Percentiles rank a stretch among this genome's conserved stretches.
phyloP scores from a whole-genome alignment of 202 grass and related monocot species.

The Alloteropsis angusta region DNA sequence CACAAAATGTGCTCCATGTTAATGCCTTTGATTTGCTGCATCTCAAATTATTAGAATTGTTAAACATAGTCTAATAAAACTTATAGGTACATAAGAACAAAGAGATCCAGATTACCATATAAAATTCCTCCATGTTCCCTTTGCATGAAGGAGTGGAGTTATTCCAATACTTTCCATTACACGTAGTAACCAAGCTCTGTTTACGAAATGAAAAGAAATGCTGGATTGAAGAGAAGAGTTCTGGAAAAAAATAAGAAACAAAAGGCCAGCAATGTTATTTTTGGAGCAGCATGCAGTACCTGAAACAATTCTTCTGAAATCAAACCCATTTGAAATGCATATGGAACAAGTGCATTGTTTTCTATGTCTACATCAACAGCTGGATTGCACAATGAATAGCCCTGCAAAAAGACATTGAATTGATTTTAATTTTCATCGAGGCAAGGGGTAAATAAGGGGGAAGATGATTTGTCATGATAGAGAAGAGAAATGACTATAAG shows the following conservation, averaged over 20 bases:
- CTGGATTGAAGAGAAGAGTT: neutral
- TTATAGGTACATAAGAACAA: neutral
- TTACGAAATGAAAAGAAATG: neutral
- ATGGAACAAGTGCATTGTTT: constrained; percentile 49
- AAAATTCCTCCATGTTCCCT: constrained; percentile 32
- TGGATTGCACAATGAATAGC: constrained; percentile 57
- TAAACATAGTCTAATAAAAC: neutral
- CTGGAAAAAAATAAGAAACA: neutral
- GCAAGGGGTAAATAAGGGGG: no score
- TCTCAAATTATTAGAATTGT: neutral
- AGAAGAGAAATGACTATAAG: neutral
- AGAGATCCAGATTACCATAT: constrained; percentile 11
- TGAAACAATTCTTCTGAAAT: constrained; percentile 56
- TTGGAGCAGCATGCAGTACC: constrained; percentile 12
- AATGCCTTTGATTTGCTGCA: constrained; percentile 50
- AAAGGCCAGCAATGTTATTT: neutral
- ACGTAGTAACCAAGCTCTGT: constrained; percentile 41
- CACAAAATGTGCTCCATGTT: constrained; percentile 48
- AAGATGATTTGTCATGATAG: no score
- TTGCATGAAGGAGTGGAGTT: constrained; percentile 37
- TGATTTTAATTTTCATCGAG: neutral
- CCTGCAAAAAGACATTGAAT: constrained; percentile 15
- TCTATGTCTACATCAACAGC: constrained; percentile 38
- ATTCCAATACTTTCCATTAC: constrained; percentile 46
- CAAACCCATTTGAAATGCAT: constrained; percentile 45